Percentiles rank a stretch among this genome's conserved stretches.
phyloP scores from a whole-genome alignment of 1,139 yeast species.

The Blastobotrys elegans region DNA sequence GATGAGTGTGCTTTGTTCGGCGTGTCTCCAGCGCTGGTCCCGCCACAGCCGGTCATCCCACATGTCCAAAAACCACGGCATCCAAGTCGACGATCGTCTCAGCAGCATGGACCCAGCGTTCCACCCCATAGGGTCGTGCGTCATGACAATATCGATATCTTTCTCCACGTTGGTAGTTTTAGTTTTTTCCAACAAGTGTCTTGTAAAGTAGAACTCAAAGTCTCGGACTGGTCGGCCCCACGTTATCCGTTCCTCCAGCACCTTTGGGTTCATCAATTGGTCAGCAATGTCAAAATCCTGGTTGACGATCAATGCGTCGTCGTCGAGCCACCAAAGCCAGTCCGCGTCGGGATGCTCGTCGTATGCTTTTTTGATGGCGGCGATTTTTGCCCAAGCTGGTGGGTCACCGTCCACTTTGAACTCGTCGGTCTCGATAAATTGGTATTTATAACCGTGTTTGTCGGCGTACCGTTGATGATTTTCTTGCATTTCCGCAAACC shows the following conservation, averaged over 20 bases:
- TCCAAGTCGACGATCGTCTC: conserved; percentile 23
- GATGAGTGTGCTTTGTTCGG: background rate
- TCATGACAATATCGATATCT: conserved; percentile 25
- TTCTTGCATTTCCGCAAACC: conserved; percentile 23
- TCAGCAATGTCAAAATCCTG: conserved; percentile 29
- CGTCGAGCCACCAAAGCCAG: conserved; percentile 37
- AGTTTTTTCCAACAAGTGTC: conserved; percentile 20
- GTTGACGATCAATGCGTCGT: conserved; percentile 32
- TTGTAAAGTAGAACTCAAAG: conserved; percentile 20
- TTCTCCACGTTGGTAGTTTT: conserved; percentile 16
- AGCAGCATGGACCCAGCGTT: conserved; percentile 37
- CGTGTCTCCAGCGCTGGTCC: background rate
- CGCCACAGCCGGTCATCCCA: conserved; percentile 12
- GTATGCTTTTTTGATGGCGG: conserved; percentile 30
- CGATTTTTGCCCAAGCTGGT: conserved; percentile 31
- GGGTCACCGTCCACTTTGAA: conserved; percentile 18
- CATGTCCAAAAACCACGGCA: conserved; percentile 22
- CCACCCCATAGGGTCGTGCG: conserved; percentile 31
- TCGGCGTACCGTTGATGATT: conserved; percentile 33
- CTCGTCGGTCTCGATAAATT: conserved; percentile 26
- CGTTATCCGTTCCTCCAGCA: conserved; percentile 23
- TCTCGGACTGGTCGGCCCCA: conserved; percentile 24
- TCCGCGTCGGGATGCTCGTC: conserved; percentile 30
- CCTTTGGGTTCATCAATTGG: conserved; percentile 30
- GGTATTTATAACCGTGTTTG: conserved; percentile 32